Base-by-base conservation (phyloP, 208 protist genomes). In the Acanthamoeba culbertsoni region DNA sequence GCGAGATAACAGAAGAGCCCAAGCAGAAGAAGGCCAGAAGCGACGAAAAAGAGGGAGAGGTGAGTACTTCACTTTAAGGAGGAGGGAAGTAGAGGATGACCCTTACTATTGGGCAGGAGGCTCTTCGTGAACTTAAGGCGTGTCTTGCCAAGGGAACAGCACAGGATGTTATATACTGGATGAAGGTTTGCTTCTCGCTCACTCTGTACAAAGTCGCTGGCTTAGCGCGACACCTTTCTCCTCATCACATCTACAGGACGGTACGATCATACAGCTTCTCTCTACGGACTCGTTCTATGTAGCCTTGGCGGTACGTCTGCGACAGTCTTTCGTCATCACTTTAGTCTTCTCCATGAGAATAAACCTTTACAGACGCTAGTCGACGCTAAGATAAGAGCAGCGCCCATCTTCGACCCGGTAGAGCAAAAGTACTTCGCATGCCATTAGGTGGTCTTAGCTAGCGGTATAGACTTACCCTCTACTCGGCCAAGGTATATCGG, bases 231-330 rank as follows among this genome's bases (percentile, higher is more conserved):
- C n/a, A n/a, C n/a, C n/a, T n/a, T n/a, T n/a, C n/a, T n/a, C n/a
- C n/a, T n/a, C n/a, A n/a, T n/a, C n/a, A n/a, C n/a, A n/a, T n/a
- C n/a, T n/a, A n/a, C 31, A 84, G 73, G 73, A 84, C 28, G 73
- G 73, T 0, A 84, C 73, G 0, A 57, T 84, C n/a, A 84, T 84
- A 16, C 73, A 84, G 35, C 46, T 84, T 4, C 28, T 37, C 37
- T 20, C 73, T 33, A 84, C 73, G 26, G 73, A 84, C 73, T 57
- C 73, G 18, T 84, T 84, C 46, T 84, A 84, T 40, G 46, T 55
- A 33, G 73, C 73, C 26, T 40, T 84, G 37, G 73, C 73, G 42
- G 73, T 84, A 55, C 37, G 63, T 8, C 20, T 48, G 6, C 26
- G 40, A 1, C 73, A 84, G 23, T 51, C 16, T 6, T 48, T 35